Base-by-base conservation (phyloP, 768 basidiomycete genomes). In the Cytidiella melzeri region DNA sequence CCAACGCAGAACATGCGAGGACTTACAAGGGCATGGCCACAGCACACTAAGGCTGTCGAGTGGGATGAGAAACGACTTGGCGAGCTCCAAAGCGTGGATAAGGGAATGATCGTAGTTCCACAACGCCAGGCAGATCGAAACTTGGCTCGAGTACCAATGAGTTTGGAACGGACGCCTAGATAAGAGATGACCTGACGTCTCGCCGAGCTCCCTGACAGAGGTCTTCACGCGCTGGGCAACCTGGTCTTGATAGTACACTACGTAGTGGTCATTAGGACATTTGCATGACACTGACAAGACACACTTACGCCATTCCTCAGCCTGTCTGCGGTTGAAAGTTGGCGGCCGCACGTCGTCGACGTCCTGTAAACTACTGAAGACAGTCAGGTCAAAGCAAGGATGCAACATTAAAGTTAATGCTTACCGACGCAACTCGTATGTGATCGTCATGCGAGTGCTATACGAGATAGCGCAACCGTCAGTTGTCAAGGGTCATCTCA, bases 301-400 rank as follows among this genome's bases (percentile, higher is more conserved):
- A 13, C 5, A 80, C 86, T 63, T 65, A 90, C 87, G 70, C 87
- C 87, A 90, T 57, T 89, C 84, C 55, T 84, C 80, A 0, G 83
- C 81, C 51, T 87, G 83, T 57, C 79, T 78, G 5, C 80, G 79
- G 51, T 78, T 85, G 69, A 86, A 83, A 27, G 79, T 70, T 20
- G 79, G 80, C 20, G 71, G 61, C 37, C 67, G 61, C 23, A 71
- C 70, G 40, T 64, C 68, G 43, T 75, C 73, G 38, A 76, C 67
- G 21, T 77, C 76, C 56, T 80, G 79, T 54, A 84, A 61, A 47
- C 78, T 76, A 50, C 59, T 61, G 48, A 65, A 61, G 36, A n/a
- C 27, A 49, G 30, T 64, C 42, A 61, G 57, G 19, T 45, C 18
- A 37, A 38, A 6, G 13, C 43, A n/a, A 30, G 46, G 37, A 20